Conservation (phyloP, 1,284 basidiomycete species). For the Ustilago tritici region DNA sequence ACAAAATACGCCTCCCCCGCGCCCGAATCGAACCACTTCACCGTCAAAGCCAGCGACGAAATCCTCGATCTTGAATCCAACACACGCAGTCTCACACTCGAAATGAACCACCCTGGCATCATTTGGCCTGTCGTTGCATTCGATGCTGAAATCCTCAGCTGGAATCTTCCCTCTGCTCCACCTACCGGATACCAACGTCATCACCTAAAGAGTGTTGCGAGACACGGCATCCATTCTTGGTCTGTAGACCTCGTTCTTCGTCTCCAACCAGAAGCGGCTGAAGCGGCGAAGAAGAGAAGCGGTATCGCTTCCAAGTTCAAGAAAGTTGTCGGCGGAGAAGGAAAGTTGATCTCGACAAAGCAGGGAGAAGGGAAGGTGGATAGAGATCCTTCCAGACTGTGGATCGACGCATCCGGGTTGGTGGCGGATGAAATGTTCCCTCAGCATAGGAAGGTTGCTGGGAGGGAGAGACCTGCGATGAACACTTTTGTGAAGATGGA, state of each 20-base stretch:
- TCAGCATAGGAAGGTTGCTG: constrained; percentile 43
- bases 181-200: constrained; percentile 77
- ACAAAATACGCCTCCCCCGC: constrained; percentile 46
- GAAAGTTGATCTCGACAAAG: constrained; percentile 25
- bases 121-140: constrained; percentile 95
- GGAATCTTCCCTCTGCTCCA: constrained; percentile 76
- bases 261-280: constrained; percentile 64
- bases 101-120: constrained; percentile 82
- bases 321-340: constrained; percentile 3
- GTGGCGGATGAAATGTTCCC: constrained; percentile 62
- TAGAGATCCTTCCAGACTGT: constrained; percentile 50
- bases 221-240: constrained; percentile 81
- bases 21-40: constrained; percentile 71
- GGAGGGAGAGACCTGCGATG: constrained; percentile 41
- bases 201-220: constrained; percentile 89
- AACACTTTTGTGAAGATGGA: constrained; percentile 59
- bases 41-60: constrained; percentile 77
- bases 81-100: constrained; percentile 79
- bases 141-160: constrained; percentile 87
- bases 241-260: constrained; percentile 79
- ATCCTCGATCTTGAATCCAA: constrained; percentile 75
- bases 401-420: constrained; percentile 56
- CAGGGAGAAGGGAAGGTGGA: neutral
- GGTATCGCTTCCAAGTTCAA: constrained; percentile 17
- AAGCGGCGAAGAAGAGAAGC: constrained; percentile 20